A percentile compares a stretch with the other conserved stretches of the same genome.
Evolutionary conservation across 495 filamentous ascomycete genomes (phyloP).

Genomic region (Lasiosphaeria miniovina): DNA sequence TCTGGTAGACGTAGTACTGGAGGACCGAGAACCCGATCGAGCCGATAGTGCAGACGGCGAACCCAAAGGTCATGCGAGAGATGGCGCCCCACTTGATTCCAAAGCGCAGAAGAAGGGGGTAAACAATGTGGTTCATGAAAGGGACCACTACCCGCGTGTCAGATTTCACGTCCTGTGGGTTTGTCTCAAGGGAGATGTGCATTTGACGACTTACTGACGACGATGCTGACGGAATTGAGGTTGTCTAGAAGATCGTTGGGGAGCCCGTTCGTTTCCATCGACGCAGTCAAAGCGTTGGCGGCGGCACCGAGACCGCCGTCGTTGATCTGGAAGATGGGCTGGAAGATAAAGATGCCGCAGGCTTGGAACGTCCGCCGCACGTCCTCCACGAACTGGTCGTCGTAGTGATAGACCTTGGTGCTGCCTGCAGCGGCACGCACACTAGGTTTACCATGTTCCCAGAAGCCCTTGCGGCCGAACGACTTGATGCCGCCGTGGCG

Average conservation of each 20-base stretch:
- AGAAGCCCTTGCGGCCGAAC: constrained; percentile 56
- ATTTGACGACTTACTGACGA: constrained; percentile 43
- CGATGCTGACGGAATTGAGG: constrained; percentile 68
- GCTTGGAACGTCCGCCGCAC: constrained; percentile 50
- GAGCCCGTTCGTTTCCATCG: constrained; percentile 59
- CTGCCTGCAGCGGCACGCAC: constrained; percentile 48
- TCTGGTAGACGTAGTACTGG: constrained; percentile 69
- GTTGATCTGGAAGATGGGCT: constrained; percentile 61
- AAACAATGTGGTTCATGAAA: constrained; percentile 63
- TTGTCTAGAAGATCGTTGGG: constrained; percentile 74
- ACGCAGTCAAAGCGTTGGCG: constrained; percentile 53
- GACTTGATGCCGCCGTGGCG: constrained; percentile 47
- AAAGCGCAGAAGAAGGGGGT: constrained; percentile 60
- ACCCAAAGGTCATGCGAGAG: constrained; percentile 69
- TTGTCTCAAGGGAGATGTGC: not conserved
- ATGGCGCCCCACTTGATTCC: constrained; percentile 67
- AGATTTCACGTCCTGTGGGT: too few species aligned
- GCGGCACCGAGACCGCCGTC: constrained; percentile 44
- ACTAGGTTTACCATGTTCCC: constrained; percentile 57
- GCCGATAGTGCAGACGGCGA: constrained; percentile 60
- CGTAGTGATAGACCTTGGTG: constrained; percentile 36
- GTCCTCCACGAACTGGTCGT: constrained; percentile 53
- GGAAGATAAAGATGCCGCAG: constrained; percentile 54
- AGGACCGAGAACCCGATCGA: constrained; percentile 63
- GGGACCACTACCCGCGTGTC: constrained; percentile 52